phyloP scores from a whole-genome alignment of 768 basidiomycete species.

The Leccinellum albellum region DNA sequence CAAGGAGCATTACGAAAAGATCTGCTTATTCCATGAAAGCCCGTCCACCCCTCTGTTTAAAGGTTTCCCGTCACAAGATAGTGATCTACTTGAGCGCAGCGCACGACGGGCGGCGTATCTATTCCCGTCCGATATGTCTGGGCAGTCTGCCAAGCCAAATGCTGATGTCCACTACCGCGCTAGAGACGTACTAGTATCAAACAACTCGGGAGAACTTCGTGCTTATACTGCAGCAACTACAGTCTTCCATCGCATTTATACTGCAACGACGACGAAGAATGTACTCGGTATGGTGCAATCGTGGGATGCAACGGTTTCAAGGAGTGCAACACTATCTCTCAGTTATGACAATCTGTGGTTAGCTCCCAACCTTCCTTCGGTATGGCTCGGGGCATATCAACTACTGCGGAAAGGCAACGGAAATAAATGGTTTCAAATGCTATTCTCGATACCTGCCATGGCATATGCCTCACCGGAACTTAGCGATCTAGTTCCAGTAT shows the following conservation, averaged over 20 bases:
- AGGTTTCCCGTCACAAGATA: neutral
- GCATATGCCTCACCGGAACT: neutral
- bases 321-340: neutral
- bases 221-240: slow-evolving; percentile 1
- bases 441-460: neutral
- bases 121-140: slow-evolving; percentile 6
- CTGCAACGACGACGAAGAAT: neutral
- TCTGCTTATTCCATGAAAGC: slow-evolving; percentile 6
- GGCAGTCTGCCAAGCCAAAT: neutral
- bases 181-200: slow-evolving; percentile 4
- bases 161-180: slow-evolving; percentile 6
- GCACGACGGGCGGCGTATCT: slow-evolving; percentile 8
- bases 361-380: slow-evolving; percentile 4
- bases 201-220: neutral
- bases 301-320: neutral
- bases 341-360: slow-evolving; percentile 28
- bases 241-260: neutral
- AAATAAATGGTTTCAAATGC: neutral
- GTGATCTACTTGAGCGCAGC: slow-evolving; percentile 14
- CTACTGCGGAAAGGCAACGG: slow-evolving; percentile 11
- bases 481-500: neutral
- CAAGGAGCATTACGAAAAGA: slow-evolving; percentile 16
- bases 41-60: neutral
- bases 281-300: neutral
- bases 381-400: slow-evolving; percentile 29